A percentile compares a stretch with the other conserved stretches of the same genome.
Conservation (phyloP, 306 rosid genomes). For the Aeschynomene evenia region DNA sequence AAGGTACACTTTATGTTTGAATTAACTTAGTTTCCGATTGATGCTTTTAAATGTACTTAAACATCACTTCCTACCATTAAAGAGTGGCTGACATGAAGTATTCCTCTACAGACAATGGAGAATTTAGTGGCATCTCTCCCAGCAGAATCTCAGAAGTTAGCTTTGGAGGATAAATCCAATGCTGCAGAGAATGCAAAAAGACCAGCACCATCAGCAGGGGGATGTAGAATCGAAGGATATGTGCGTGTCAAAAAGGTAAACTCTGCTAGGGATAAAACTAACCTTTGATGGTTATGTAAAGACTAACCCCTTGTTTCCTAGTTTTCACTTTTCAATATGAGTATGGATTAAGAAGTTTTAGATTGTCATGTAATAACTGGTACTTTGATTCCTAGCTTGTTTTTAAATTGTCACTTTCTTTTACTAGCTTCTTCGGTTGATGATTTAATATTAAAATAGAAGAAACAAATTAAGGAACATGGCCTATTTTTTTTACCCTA, state of each 20-base stretch:
- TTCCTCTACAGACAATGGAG: slow-evolving; percentile 77
- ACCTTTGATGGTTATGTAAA: neutral
- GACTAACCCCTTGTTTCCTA: slow-evolving; percentile 29
- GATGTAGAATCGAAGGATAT: slow-evolving; percentile 91
- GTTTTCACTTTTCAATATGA: slow-evolving; percentile 12
- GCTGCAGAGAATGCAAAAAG: slow-evolving; percentile 53
- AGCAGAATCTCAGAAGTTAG: slow-evolving; percentile 45
- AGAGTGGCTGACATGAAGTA: slow-evolving; percentile 35
- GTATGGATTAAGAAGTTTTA: slow-evolving; percentile 9
- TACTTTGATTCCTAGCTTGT: neutral
- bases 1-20: slow-evolving; percentile 55
- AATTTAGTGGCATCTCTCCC: slow-evolving; percentile 64
- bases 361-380: slow-evolving; percentile 7
- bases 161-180: slow-evolving; percentile 58
- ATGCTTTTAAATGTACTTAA: slow-evolving; percentile 23
- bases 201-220: slow-evolving; percentile 89
- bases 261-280: slow-evolving; percentile 1
- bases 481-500: neutral
- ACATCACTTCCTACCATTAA: slow-evolving; percentile 5
- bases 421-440: neutral
- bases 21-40: slow-evolving; percentile 14
- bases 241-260: slow-evolving; percentile 95
- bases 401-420: slow-evolving; percentile 10
- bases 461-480: slow-evolving; percentile 8
- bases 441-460: neutral